Evolutionary conservation across 495 filamentous ascomycete genomes (phyloP).

Genomic region (Amniculicola lignicola): DNA sequence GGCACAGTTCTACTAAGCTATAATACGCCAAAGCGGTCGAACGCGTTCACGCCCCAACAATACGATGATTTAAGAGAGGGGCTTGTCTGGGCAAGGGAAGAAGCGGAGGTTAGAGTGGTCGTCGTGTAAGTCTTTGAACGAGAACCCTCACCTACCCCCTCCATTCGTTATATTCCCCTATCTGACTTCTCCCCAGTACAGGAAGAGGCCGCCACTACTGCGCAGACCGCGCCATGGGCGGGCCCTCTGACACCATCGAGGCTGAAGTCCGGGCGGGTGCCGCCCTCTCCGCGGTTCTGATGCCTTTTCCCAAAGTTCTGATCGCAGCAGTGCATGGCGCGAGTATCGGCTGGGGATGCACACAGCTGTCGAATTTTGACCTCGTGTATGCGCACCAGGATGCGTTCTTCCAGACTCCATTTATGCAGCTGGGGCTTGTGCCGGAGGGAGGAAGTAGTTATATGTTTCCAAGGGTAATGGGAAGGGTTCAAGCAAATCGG

Average conservation of each 20-base stretch:
- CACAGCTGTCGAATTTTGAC: constrained; percentile 27
- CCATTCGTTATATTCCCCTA: not conserved
- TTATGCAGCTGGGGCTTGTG: constrained; percentile 24
- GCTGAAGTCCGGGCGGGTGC: constrained; percentile 21
- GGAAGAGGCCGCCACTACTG: constrained; percentile 27
- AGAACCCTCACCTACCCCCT: not conserved
- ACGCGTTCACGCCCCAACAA: constrained; percentile 24
- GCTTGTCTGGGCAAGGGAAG: constrained; percentile 24
- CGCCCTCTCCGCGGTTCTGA: constrained; percentile 12
- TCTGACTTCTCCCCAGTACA: constrained; percentile 1
- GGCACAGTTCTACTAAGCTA: constrained; percentile 21
- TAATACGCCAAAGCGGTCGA: constrained; percentile 22
- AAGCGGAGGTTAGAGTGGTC: constrained; percentile 16
- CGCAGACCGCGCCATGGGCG: constrained; percentile 19
- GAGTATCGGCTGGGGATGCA: constrained; percentile 30
- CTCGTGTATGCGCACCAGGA: constrained; percentile 21
- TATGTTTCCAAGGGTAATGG: constrained; percentile 25
- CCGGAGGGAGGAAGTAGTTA: constrained; percentile 24
- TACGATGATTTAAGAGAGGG: constrained; percentile 22
- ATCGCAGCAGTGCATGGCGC: constrained; percentile 31
- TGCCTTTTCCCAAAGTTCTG: constrained; percentile 24
- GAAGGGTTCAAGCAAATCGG: constrained; percentile 18
- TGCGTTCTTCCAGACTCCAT: constrained; percentile 33
- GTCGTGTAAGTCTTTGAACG: constrained; percentile 7
- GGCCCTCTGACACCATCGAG: constrained; percentile 17